Base-by-base conservation (phyloP, 169 alveolate species). In the Plasmodium cynomolgi region DNA sequence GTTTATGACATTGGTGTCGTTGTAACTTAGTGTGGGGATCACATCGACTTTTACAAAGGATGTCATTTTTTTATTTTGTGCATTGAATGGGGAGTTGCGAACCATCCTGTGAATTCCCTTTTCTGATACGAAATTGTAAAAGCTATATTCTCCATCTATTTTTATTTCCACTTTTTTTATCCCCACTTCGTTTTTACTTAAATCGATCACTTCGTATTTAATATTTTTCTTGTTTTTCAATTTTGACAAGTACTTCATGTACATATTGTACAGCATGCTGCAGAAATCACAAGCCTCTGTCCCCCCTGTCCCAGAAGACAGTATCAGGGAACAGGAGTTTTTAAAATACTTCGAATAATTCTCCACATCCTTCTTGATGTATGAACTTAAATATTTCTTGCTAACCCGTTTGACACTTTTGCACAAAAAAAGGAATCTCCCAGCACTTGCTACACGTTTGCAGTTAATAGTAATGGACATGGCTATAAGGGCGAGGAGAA, bases 261-360 rank as follows among this genome's bases (percentile, higher is more conserved):
- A 96, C 97, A 96, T 96, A 81, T 95, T 90, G 34, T 93, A 90
- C 3, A 96, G 82, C 92, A 96, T 96, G 62, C 88, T 93, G 41
- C 97, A 96, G 84, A 93, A 96, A 74, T 96, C 97, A 83, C 94
- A 96, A 4, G 97, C 96, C 50, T 96, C 97, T 15, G 97, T 93
- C 3, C 97, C 97, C 20, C 97, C 97, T 31, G 96, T 96, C 15
- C 97, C 97, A 68, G 96, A 86, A 2, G 93, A 86, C 81, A 86
- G 68, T 54, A 86, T 86, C 34, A 86, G 71, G 1, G 93, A 86
- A 75, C 93, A 86, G 17, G 93, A 86, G 62, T 86, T 86, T 75
- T 86, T 86, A 86, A 86, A 86, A 86, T 86, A 86, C 20, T 79
- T 86, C 8, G 93, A 86, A 86, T 86, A 86, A 31, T 86, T 86